These are phyloP conservation scores for Neonectria hederae DNA, from an alignment of 2,329 filamentous ascomycete genomes.

Conservation along the genomic window DNA sequence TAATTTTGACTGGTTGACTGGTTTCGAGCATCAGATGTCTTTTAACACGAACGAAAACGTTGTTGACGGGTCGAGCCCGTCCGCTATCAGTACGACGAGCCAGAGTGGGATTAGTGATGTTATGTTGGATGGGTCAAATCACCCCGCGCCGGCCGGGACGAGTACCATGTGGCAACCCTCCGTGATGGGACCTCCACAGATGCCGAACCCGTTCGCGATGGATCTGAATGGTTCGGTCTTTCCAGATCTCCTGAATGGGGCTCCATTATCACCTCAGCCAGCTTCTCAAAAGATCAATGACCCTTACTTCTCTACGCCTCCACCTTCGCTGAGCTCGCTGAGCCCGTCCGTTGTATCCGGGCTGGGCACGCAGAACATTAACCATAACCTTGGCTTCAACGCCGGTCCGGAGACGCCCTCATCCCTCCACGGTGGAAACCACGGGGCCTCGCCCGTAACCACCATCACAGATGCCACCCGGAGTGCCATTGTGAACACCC, in stretches of 20 bases:
- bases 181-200: constrained; percentile 74
- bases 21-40: constrained; percentile 80
- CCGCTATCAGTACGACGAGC: constrained; percentile 93
- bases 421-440: constrained; percentile 72
- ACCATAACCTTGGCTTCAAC: constrained; percentile 71
- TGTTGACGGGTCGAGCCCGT: constrained; percentile 93
- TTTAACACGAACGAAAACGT: constrained; percentile 80
- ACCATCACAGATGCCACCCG: constrained; percentile 73
- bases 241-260: constrained; percentile 77
- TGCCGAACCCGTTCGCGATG: constrained; percentile 76
- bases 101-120: constrained; percentile 91
- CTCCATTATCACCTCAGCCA: constrained; percentile 81
- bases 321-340: constrained; percentile 76
- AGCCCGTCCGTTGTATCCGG: constrained; percentile 77
- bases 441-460: constrained; percentile 66
- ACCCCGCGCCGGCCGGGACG: constrained; percentile 62
- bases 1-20: constrained; percentile 82
- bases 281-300: constrained; percentile 76
- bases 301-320: constrained; percentile 81
- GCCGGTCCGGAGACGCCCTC: constrained; percentile 76
- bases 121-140: constrained; percentile 84
- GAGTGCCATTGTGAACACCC: constrained; percentile 67
- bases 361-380: constrained; percentile 68
- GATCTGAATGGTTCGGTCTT: constrained; percentile 80
- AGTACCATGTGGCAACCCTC: constrained; percentile 75